phyloP scores from a whole-genome alignment of 2,329 filamentous ascomycete genomes.

The Cladosporium phlei region DNA sequence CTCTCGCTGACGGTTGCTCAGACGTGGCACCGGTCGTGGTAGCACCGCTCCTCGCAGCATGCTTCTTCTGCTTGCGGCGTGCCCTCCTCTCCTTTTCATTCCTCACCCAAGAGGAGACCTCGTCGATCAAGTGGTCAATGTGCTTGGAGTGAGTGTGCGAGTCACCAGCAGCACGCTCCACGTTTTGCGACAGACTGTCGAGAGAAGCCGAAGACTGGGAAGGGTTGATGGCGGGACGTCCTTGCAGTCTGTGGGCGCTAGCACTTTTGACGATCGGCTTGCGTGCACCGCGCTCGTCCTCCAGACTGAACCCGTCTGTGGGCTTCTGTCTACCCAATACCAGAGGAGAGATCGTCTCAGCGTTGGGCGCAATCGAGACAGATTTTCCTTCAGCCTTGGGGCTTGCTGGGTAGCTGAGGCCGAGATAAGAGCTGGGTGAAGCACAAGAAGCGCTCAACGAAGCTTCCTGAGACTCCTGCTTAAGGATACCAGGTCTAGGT shows the following conservation, averaged over 20 bases:
- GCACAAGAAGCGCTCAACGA: slow-evolving; percentile 15
- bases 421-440: slow-evolving; percentile 75
- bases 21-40: slow-evolving; percentile 15
- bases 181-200: slow-evolving; percentile 1
- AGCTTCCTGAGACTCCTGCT: slow-evolving; percentile 19
- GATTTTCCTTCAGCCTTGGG: slow-evolving; percentile 85
- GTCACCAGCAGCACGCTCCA: not conserved
- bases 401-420: slow-evolving; percentile 87
- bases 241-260: slow-evolving; percentile 37
- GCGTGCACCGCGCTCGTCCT: slow-evolving; percentile 30
- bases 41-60: slow-evolving; percentile 13
- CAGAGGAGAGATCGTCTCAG: slow-evolving; percentile 44
- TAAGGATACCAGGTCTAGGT: slow-evolving; percentile 18
- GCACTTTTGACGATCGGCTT: slow-evolving; percentile 36
- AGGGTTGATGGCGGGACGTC: slow-evolving; percentile 32
- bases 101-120: slow-evolving; percentile 79
- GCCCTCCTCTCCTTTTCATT: slow-evolving; percentile 68
- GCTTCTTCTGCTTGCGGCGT: slow-evolving; percentile 42
- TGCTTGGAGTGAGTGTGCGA: slow-evolving; percentile 8
- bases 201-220: slow-evolving; percentile 11
- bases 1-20: slow-evolving; percentile 6
- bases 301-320: slow-evolving; percentile 38
- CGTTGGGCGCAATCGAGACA: slow-evolving; percentile 56
- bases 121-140: slow-evolving; percentile 53
- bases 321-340: slow-evolving; percentile 44